Base-by-base conservation (phyloP, 2,329 filamentous ascomycete species). In the Phoma sp. region DNA sequence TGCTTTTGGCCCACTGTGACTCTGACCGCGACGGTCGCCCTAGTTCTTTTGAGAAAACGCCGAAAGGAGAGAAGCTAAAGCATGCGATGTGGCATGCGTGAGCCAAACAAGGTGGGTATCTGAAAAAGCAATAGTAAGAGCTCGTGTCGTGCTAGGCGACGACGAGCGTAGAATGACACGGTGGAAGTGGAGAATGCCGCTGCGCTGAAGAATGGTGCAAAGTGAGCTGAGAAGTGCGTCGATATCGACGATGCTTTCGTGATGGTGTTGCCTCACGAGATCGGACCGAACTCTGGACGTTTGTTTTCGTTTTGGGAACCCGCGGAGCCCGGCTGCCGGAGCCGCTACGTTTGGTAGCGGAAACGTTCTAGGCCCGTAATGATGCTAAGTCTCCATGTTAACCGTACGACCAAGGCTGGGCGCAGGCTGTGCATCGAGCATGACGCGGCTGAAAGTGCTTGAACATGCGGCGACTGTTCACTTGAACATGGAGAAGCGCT, bases 401-500 rank as follows among this genome's bases (percentile, higher is more conserved):
- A 62, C 43, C 49, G 35, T 32, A 49, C 56, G 40, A 57, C 44
- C 47, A 44, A 43, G 55, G 57, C 57, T 56, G 57, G 50, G 53
- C 57, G 56, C 45, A 45, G 58, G 60, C 55, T 67, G 58, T 62
- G 62, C 47, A 57, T 27, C n/a, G 50, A 50, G 56, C 51, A 52
- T 60, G 61, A 61, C 62, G 52, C 61, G 58, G 52, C 41, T 55
- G 52, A 36, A 29, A 37, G 19, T 37, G 36, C 38, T 37, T 27
- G 29, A 45, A 41, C 22, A 19, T 51, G 32, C 35, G 32, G 43
- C 15, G n/a, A 43, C 29, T 12, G 33, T 58, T 67, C 68, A 76
- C 61, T 70, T 72, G 72, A 76, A 76, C 55, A 76, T 71, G 21
- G 72, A 74, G 45, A 76, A 62, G 50, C 66, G 66, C 70, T 75